Conservation (phyloP, 495 filamentous ascomycete genomes). For the Echria macrotheca region DNA sequence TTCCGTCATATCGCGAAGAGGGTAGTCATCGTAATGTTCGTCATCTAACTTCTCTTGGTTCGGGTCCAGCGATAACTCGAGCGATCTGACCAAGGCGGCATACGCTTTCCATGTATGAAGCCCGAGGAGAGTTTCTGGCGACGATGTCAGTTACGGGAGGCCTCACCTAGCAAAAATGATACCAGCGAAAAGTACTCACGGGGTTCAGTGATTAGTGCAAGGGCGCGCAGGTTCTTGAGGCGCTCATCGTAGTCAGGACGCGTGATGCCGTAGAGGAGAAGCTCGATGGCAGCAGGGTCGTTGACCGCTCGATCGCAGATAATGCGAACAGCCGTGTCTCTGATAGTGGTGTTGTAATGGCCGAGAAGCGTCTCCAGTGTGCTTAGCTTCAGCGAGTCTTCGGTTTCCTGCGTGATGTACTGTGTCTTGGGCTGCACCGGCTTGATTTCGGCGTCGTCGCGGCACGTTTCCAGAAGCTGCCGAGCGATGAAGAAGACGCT, state of each 20-base stretch:
- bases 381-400: conserved; percentile 44
- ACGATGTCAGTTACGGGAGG: not conserved
- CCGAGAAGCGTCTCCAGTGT: conserved; percentile 48
- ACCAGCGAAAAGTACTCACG: conserved; percentile 23
- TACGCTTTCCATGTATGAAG: conserved; percentile 42
- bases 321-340: conserved; percentile 48
- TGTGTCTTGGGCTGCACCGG: conserved; percentile 48
- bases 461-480: conserved; percentile 37
- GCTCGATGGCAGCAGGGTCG: conserved; percentile 36
- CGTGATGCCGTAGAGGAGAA: conserved; percentile 46
- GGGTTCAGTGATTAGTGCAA: conserved; percentile 32
- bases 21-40: conserved; percentile 46
- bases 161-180: too few relatives aligned
- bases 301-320: conserved; percentile 48
- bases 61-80: conserved; percentile 47
- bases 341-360: conserved; percentile 49
- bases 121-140: conserved; percentile 22
- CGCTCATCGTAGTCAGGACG: conserved; percentile 45
- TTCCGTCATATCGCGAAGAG: conserved; percentile 47
- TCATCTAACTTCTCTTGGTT: conserved; percentile 43
- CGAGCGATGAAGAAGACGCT: conserved; percentile 34
- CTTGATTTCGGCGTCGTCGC: conserved; percentile 43
- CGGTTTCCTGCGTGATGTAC: conserved; percentile 57
- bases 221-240: conserved; percentile 42
- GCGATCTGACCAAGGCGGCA: conserved; percentile 45